Conservation (phyloP, 495 filamentous ascomycete genomes). For the Aspergillus asperescens region DNA sequence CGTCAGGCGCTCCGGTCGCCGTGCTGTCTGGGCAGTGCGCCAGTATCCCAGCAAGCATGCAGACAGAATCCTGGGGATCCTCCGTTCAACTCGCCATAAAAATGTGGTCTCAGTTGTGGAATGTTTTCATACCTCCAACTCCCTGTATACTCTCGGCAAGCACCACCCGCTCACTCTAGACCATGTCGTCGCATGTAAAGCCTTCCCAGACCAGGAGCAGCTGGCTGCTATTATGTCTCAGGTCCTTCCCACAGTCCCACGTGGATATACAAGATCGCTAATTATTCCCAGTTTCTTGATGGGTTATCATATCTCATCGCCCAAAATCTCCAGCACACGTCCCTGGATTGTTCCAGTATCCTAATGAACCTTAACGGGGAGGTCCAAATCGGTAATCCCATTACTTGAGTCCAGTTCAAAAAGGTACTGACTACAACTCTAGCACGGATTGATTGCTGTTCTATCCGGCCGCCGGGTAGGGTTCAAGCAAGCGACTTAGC, state of each 20-base stretch:
- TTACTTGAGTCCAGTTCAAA: not conserved
- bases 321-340: constrained; percentile 9
- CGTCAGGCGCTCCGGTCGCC: constrained; percentile 1
- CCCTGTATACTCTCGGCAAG: not conserved
- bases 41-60: constrained; percentile 7
- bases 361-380: constrained; percentile 12
- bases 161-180: constrained; percentile 11
- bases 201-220: constrained; percentile 13
- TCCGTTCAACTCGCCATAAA: constrained; percentile 5
- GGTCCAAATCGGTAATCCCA: constrained; percentile 18
- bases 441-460: constrained; percentile 12
- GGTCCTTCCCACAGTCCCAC: constrained; percentile 5
- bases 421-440: not conserved
- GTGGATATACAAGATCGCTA: not conserved
- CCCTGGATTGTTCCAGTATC: constrained; percentile 15
- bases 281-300: constrained; percentile 13
- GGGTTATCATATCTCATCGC: constrained; percentile 12
- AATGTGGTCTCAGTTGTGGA: constrained; percentile 14
- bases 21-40: constrained; percentile 9
- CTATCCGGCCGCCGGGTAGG: not conserved
- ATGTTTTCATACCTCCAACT: constrained; percentile 4
- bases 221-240: constrained; percentile 19
- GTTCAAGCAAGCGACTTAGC: constrained; percentile 8
- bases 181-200: constrained; percentile 18
- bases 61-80: constrained; percentile 8